A percentile compares a stretch with the other conserved stretches of the same genome.
Evolutionary conservation across 2,329 filamentous ascomycete genomes (phyloP).

Genomic region (Sporothrix pseudoabietina): DNA sequence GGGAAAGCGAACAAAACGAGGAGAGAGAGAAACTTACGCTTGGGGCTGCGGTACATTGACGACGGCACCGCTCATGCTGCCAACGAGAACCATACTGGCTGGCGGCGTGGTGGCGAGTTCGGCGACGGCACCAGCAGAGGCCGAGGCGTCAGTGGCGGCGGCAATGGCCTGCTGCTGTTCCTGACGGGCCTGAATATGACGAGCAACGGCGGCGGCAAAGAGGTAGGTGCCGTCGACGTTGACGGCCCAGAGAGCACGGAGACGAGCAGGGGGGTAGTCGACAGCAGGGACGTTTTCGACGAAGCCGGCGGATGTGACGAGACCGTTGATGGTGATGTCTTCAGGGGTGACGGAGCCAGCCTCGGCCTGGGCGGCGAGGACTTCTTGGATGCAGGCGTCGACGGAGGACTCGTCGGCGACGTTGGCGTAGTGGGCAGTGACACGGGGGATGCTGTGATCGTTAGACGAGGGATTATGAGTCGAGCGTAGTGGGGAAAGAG

Average conservation of each 20-base stretch:
- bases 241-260: conserved; percentile 91
- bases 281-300: conserved; percentile 94
- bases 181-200: conserved; percentile 77
- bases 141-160: conserved; percentile 44
- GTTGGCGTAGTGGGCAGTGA: conserved; percentile 89
- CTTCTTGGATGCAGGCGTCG: conserved; percentile 68
- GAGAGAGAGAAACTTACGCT: conserved; percentile 51
- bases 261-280: conserved; percentile 84
- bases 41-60: conserved; percentile 96
- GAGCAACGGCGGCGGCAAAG: conserved; percentile 80
- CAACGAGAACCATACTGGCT: conserved; percentile 91
- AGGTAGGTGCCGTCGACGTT: conserved; percentile 92
- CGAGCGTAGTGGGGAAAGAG: neutral
- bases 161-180: conserved; percentile 52
- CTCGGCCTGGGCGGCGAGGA: conserved; percentile 64
- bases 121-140: conserved; percentile 53
- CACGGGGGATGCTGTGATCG: conserved; percentile 60
- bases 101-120: conserved; percentile 52
- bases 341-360: conserved; percentile 38
- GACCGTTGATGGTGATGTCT: conserved; percentile 71
- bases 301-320: conserved; percentile 96
- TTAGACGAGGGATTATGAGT: neutral
- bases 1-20: neutral
- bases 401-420: conserved; percentile 81
- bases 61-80: conserved; percentile 90